Base-by-base conservation (phyloP, 495 filamentous ascomycete species). In the Aspergillus bridgeri region DNA sequence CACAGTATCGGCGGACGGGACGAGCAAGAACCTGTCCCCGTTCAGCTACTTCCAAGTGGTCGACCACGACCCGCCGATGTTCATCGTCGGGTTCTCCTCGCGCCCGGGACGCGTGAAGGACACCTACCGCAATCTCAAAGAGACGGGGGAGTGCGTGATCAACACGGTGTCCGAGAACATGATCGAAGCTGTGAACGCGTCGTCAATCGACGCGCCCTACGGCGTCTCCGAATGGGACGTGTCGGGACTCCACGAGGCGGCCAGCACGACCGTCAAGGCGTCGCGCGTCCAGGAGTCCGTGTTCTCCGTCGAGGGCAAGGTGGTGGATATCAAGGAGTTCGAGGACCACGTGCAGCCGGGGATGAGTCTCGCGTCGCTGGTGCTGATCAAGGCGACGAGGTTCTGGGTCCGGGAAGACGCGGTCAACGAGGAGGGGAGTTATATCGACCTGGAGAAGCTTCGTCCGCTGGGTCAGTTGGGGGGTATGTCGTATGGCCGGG, bases 331-430 rank as follows among this genome's bases (percentile, higher is more conserved):
- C 53, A 77, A 83, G 57, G 88, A 95, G 76, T 88, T 89, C 71
- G 83, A 85, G 68, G 86, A 84, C 63, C 75, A 78, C 38, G 72
- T 69, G 15, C 81, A 70, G 18, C 82, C 83, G 0, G 90, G 89
- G 4, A 88, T 85, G 77, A 85, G 83, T 7, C 83, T 84, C 0
- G 81, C 85, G 0, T 86, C 84, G n/a, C 46, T 91, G 60, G 87
- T 83, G 6, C 75, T 95, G 45, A 76, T 96, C 11, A 89, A 96
- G 74, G 92, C 91, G 3, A 83, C 85, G 38, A 73, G 83, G 24
- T 96, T 96, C 63, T 93, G 90, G 89, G 89, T 86, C 5, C 75
- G 89, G 54, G 88, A 94, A 66, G 91, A 92, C 66, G 88, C 89
- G 7, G 69, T 91, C 1, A 86, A 92, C 69, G 82, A 84, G 64